A percentile compares a stretch with the other conserved stretches of the same genome.
phyloP scores from a whole-genome alignment of 176 grass and related monocot genomes.

The Miscanthus lutarioriparius region DNA sequence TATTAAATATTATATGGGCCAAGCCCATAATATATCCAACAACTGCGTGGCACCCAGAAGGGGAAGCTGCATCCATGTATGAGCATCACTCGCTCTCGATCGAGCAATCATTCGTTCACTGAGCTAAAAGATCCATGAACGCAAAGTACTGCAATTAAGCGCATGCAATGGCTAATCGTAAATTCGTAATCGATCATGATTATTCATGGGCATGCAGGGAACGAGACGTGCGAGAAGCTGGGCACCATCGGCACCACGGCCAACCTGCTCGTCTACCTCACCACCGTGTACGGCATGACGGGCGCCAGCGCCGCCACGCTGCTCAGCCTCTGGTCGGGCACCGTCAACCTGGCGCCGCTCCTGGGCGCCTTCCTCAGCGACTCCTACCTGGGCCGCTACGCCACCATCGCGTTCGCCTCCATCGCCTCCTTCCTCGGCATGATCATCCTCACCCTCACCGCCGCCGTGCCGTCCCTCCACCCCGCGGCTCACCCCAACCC shows the following conservation, averaged over 20 bases:
- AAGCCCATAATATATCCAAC: no score
- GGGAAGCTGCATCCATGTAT: no score
- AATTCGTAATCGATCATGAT: no score
- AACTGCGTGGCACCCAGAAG: no score
- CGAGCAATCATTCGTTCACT: no score
- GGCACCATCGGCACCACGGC: slow-evolving; percentile 65
- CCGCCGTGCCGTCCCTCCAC: slow-evolving; percentile 47
- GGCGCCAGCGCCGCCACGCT: slow-evolving; percentile 45
- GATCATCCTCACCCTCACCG: slow-evolving; percentile 73
- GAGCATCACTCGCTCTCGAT: no score
- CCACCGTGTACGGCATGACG: slow-evolving; percentile 63
- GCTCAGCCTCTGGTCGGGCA: slow-evolving; percentile 59
- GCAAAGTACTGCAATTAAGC: no score
- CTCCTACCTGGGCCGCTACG: slow-evolving; percentile 78
- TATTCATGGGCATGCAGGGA: slow-evolving; percentile 4
- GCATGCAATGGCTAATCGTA: no score
- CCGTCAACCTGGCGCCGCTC: slow-evolving; percentile 57
- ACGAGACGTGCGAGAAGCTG: slow-evolving; percentile 86
- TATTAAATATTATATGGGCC: no score
- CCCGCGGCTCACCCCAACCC: background rate
- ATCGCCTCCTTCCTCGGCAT: slow-evolving; percentile 66
- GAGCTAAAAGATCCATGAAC: no score
- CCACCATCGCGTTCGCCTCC: slow-evolving; percentile 51
- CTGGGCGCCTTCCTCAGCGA: slow-evolving; percentile 78
- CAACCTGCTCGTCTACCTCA: slow-evolving; percentile 81